phyloP scores from a whole-genome alignment of 148 eudicot species.

The Diospyros lotus region DNA sequence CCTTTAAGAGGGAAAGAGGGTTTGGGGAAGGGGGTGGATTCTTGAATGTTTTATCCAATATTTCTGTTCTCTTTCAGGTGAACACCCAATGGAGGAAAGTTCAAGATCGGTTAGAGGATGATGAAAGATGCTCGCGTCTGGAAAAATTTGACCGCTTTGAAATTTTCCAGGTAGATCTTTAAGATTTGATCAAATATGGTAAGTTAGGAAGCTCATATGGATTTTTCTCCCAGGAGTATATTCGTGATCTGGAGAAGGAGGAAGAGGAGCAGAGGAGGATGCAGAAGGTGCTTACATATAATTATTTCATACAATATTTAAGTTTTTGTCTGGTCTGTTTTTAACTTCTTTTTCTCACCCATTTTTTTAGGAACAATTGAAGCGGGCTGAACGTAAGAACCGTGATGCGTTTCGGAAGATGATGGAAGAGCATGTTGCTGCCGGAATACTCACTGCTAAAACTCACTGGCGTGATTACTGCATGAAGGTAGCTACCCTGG shows the following conservation, averaged over 20 bases:
- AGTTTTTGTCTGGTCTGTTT: conserved; percentile 5
- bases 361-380: conserved; percentile 59
- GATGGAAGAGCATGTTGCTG: conserved; percentile 68
- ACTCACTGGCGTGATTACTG: conserved; percentile 89
- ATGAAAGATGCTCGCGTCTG: conserved; percentile 82
- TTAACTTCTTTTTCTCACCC: conserved; percentile 3
- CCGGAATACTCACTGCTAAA: conserved; percentile 71
- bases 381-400: conserved; percentile 77
- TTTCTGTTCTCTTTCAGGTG: conserved; percentile 41
- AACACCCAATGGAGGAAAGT: conserved; percentile 92
- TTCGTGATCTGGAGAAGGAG: conserved; percentile 89
- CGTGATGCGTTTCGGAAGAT: conserved; percentile 91
- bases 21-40: too few species aligned
- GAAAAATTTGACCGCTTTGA: conserved; percentile 92
- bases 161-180: conserved; percentile 62
- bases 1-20: not conserved
- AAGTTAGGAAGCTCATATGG: conserved; percentile 12
- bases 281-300: conserved; percentile 49
- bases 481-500: conserved; percentile 43
- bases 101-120: conserved; percentile 94
- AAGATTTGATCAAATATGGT: not conserved
- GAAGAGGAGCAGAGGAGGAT: conserved; percentile 86
- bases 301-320: not conserved
- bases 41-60: not conserved
- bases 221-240: conserved; percentile 66